A percentile compares a stretch with the other conserved stretches of the same genome.
These are phyloP conservation scores for Zea luxurians DNA, from an alignment of 176 grass and related monocot species.

Conservation along the genomic window DNA sequence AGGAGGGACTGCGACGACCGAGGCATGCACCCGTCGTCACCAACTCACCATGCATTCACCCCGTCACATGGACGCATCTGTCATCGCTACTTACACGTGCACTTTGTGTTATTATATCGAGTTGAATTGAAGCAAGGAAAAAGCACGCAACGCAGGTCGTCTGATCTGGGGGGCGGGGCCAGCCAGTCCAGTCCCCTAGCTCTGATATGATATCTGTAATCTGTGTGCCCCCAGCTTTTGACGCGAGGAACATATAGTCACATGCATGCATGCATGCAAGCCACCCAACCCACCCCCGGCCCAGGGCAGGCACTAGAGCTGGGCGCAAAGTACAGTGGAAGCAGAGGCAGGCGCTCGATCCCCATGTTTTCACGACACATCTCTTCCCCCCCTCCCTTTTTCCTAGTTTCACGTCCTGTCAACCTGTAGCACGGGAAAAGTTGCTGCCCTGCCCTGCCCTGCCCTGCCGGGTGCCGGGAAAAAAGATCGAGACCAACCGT, in stretches of 20 bases:
- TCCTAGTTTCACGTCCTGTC: slow-evolving; percentile 62
- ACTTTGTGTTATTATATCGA: too few relatives aligned
- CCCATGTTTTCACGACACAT: slow-evolving; percentile 23
- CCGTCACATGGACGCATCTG: too few relatives aligned
- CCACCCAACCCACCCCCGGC: too few relatives aligned
- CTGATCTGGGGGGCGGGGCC: too few relatives aligned
- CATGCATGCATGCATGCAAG: slow-evolving; percentile 38
- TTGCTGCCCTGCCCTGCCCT: slow-evolving; percentile 32
- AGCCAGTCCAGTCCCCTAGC: neutral
- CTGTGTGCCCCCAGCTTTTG: slow-evolving; percentile 30
- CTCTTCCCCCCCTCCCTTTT: slow-evolving; percentile 10
- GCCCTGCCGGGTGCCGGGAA: neutral
- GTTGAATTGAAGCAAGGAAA: too few relatives aligned
- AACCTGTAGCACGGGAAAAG: slow-evolving; percentile 46
- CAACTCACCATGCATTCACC: too few relatives aligned
- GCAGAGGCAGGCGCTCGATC: neutral
- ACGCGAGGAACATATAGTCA: slow-evolving; percentile 47
- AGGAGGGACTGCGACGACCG: too few relatives aligned
- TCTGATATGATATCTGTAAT: too few relatives aligned
- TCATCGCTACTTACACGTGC: too few relatives aligned
- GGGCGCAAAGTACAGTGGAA: slow-evolving; percentile 34
- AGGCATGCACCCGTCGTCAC: too few relatives aligned
- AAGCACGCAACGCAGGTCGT: too few relatives aligned
- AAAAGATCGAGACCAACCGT: too few relatives aligned
- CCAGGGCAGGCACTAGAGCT: neutral